A percentile compares a stretch with the other conserved stretches of the same genome.
phyloP scores from a whole-genome alignment of 805 yeast species.

The Kodamaea lidongshanica region DNA sequence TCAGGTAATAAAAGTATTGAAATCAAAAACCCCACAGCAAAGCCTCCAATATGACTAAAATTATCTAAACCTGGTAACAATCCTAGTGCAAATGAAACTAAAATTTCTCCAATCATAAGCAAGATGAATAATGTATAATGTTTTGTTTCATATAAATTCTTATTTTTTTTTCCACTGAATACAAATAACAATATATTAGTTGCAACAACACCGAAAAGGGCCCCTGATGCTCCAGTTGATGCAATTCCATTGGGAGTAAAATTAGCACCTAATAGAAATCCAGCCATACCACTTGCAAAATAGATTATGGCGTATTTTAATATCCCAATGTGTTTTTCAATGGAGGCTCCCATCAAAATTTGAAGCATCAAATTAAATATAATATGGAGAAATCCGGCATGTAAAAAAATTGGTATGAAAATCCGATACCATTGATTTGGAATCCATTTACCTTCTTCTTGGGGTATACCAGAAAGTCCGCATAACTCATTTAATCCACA shows the following conservation, averaged over 20 bases:
- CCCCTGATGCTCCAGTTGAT: conserved; percentile 66
- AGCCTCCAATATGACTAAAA: conserved; percentile 72
- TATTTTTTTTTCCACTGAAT: conserved; percentile 45
- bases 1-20: conserved; percentile 49
- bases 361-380: conserved; percentile 58
- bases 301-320: conserved; percentile 51
- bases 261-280: conserved; percentile 64
- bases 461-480: conserved; percentile 47
- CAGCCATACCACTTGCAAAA: conserved; percentile 56
- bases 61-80: conserved; percentile 70
- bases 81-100: conserved; percentile 57
- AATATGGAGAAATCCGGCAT: conserved; percentile 69
- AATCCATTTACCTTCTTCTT: conserved; percentile 23
- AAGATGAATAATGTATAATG: conserved; percentile 42
- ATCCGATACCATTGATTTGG: conserved; percentile 70
- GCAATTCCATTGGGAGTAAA: conserved; percentile 63
- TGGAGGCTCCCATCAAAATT: conserved; percentile 51
- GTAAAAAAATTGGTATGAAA: conserved; percentile 63
- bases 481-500: conserved; percentile 56
- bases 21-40: conserved; percentile 51
- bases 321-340: conserved; percentile 53
- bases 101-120: conserved; percentile 49
- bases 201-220: conserved; percentile 64
- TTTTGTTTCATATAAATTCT: conserved; percentile 40
- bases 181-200: conserved; percentile 51